phyloP scores from a whole-genome alignment of 768 basidiomycete species.

The Calocybe gangraenosa region DNA sequence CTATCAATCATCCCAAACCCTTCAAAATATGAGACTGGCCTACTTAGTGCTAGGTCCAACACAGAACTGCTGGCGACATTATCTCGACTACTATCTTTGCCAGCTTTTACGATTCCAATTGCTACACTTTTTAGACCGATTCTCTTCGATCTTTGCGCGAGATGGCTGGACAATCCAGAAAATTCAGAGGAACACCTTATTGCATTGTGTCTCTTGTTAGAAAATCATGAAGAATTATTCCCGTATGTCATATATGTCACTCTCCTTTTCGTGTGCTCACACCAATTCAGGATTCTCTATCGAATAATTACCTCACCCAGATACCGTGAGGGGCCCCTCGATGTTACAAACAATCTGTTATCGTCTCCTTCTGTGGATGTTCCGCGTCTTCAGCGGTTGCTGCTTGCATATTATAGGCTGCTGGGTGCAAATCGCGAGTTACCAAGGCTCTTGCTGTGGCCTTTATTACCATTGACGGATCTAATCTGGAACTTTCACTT shows the following conservation, averaged over 20 bases:
- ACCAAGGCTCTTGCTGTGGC: slow-evolving; percentile 61
- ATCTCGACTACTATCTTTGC: slow-evolving; percentile 55
- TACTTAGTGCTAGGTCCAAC: slow-evolving; percentile 36
- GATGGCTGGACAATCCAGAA: slow-evolving; percentile 66
- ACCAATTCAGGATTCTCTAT: slow-evolving; percentile 48
- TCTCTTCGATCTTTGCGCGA: slow-evolving; percentile 71
- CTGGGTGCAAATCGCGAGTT: slow-evolving; percentile 70
- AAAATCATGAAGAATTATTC: slow-evolving; percentile 68
- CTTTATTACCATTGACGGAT: slow-evolving; percentile 45
- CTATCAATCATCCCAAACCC: slow-evolving; percentile 38
- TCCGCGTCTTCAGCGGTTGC: slow-evolving; percentile 56
- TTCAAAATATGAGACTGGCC: slow-evolving; percentile 32
- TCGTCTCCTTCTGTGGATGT: slow-evolving; percentile 31
- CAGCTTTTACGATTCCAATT: slow-evolving; percentile 60
- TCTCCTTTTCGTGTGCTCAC: slow-evolving; percentile 11
- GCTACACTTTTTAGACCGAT: slow-evolving; percentile 72
- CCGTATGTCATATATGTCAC: slow-evolving; percentile 43
- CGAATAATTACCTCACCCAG: slow-evolving; percentile 39
- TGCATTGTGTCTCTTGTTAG: slow-evolving; percentile 60
- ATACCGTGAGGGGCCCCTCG: slow-evolving; percentile 52
- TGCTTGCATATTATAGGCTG: slow-evolving; percentile 81
- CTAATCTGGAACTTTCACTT: slow-evolving; percentile 39
- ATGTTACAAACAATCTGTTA: slow-evolving; percentile 32
- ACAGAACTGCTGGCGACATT: slow-evolving; percentile 46
- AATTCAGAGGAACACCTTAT: slow-evolving; percentile 48